Evolutionary conservation across 2,329 filamentous ascomycete genomes (phyloP), one percentile per base, ranked within the genome.

Genomic region (Ploettnerulaceae sp.): DNA sequence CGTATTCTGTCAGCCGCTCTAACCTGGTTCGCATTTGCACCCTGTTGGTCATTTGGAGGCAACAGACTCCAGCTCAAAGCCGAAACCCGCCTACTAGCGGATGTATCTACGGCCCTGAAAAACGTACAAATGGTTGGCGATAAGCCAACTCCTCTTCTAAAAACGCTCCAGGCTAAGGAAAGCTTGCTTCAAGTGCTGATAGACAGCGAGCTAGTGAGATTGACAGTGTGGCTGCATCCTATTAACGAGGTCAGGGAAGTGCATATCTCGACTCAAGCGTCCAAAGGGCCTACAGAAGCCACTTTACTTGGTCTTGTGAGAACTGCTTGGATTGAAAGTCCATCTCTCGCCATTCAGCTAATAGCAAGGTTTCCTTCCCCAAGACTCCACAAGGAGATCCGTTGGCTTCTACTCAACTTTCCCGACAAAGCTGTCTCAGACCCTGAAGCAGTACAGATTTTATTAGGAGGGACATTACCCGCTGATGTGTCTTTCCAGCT

Each of bases 21-120:
- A 24, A 81, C 77, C 51, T 98, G 94, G 94, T 99, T 98, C 67
- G 79, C 75, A 29, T 79, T 82, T 55, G 72, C 87, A 5, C 88
- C 90, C 11, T 80, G 82, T 56, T 98, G 93, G 91, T 95, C 93
- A 0, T 97, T 93, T 66, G 93, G 93, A 47, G 93, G 91, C 59
- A 98, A 96, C 63, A 79, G 87, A 38, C 70, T 98, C 12, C 93
- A 98, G 64, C 73, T 97, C 41, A 97, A 95, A 70, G 91, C 94
- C 0, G 93, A 99, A 67, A 80, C 89, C 25, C 84, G 85, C 55
- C 71, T 95, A 14, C 76, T 97, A 29, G 75, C 76, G 5, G 89
- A 96, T 62, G 82, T 96, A 26, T 71, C 83, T 38, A 65, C 69
- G 8, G 77, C 82, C 11, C 68, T 98, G 51, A 80, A 81, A 52